Base-by-base conservation (phyloP, 2,329 filamentous ascomycete species). In the Fusarium begoniae region DNA sequence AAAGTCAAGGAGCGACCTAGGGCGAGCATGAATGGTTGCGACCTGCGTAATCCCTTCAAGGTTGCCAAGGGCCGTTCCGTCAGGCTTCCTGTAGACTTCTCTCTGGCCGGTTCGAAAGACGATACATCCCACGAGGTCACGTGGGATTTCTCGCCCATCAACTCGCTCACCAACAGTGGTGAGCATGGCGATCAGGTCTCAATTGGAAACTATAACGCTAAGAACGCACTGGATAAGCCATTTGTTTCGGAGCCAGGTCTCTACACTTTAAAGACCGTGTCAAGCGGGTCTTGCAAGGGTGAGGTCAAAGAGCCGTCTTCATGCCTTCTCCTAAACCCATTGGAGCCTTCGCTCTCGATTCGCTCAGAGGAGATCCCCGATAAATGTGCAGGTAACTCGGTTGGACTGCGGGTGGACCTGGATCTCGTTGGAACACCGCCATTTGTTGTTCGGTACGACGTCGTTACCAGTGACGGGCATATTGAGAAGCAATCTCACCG, bases 231-330 rank as follows among this genome's bases (percentile, higher is more conserved):
- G 47, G 89, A 94, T 62, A 87, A 87, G 67, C 92, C 94, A 5
- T 84, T 83, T 20, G 94, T 98, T 65, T 90, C 90, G 32, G 90
- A 92, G 40, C 90, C 94, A 35, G 96, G 97, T 54, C 88, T 98
- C 32, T 99, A 99, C 83, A 96, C 93, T 2, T 83, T 99, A 66
- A 92, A 91, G 73, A 90, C 93, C 20, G 90, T 98, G 13, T 90
- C 91, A 3, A 97, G 94, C 63, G 91, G 93, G 30, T 93, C 91
- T 69, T 99, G 96, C 79, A 87, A 90, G 40, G 96, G 96, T 51
- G 95, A 98, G 76, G 91, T 99, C 9, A 88, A 96, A 73, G 96
- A 99, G 81, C 96, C 96, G 35, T 94, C 96, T 6, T 96, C 95
- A n/a, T 98, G 96, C 81, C 87, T 98, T 66, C 85, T 99, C 61